phyloP scores from a whole-genome alignment of 1,284 basidiomycete genomes.

The Microbotryomycetes sp. region DNA sequence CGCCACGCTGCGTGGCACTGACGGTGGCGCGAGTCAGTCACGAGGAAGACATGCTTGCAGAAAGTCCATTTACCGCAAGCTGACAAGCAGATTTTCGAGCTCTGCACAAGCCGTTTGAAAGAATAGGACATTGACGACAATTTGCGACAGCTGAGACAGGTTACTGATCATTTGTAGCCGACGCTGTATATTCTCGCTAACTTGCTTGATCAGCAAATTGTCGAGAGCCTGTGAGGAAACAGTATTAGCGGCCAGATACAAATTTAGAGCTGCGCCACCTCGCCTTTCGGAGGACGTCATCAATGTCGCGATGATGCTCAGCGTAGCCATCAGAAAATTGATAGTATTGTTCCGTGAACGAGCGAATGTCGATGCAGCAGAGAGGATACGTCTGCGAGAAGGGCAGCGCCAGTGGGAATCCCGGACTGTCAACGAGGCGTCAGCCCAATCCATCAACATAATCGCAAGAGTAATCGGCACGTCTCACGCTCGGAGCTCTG shows the following conservation, averaged over 20 bases:
- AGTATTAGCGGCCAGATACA: neutral
- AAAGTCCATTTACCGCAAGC: constrained; percentile 37
- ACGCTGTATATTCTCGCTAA: constrained; percentile 62
- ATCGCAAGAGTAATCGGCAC: neutral
- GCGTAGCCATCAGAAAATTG: constrained; percentile 91
- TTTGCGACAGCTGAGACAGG: constrained; percentile 88
- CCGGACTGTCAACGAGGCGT: constrained; percentile 47
- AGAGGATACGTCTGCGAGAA: constrained; percentile 94
- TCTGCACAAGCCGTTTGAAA: constrained; percentile 80
- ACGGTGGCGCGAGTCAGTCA: no score
- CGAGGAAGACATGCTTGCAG: no score
- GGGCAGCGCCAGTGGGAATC: constrained; percentile 70
- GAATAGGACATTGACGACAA: constrained; percentile 87
- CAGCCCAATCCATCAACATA: constrained; percentile 10
- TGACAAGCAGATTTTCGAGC: constrained; percentile 77
- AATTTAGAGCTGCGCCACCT: constrained; percentile 8
- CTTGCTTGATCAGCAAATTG: constrained; percentile 68
- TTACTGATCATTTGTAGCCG: constrained; percentile 64
- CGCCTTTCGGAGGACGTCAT: constrained; percentile 83
- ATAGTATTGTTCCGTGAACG: constrained; percentile 93
- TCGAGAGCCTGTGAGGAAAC: constrained; percentile 67
- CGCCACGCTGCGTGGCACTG: constrained; percentile 74
- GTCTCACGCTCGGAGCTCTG: constrained; percentile 26
- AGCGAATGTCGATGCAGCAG: constrained; percentile 91
- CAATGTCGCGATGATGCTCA: constrained; percentile 84